Base-by-base conservation (phyloP, 345 rosid genomes). In the Streptanthus diversifolius region DNA sequence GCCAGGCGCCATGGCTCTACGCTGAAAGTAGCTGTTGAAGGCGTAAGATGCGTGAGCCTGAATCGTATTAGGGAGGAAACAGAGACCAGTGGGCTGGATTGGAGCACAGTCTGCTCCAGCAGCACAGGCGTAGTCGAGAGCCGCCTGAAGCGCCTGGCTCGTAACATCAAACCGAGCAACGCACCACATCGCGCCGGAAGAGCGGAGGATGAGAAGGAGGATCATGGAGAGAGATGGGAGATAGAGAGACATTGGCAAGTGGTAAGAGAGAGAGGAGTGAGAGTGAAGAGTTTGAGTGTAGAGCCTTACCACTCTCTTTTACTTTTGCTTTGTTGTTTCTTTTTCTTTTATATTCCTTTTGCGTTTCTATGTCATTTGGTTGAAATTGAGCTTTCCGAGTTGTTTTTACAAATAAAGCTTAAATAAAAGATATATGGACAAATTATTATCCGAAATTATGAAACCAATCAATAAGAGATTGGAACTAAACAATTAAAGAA, bases 41-140 rank as follows among this genome's bases (percentile, higher is more conserved):
- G 96, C 91, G 53, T 88, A 90, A 33, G 96, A 90, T 22, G 96
- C 86, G 32, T 90, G 96, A 25, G 91, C 93, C 18, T 78, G 86
- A 18, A 88, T 33, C 0, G 91, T 86, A 68, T 90, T 88, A 1
- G 96, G 93, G 5, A 88, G 85, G 49, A 77, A 88, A 39, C 96
- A 90, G 0, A 86, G 78, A 1, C 93, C 91, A 32, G 25, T 54
- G 0, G 91, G 33, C 62, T 65, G 85, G 2, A 90, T 56, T 2
- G 93, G 87, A 24, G 56, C 77, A 60, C 96, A 90, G 77, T 90
- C 96, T 1, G 90, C 96, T 2, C 96, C 96, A 24, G 85, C 63
- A 19, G 69, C 77, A 5, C 96, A 90, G 5, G 96, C 93, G 10
- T 90, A 90, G 75, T 90, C 88, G 0, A 90, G 63, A 7, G 93